Conservation (phyloP, 225 moss, liverwort and hornwort species). For the Marchantia paleacea region DNA sequence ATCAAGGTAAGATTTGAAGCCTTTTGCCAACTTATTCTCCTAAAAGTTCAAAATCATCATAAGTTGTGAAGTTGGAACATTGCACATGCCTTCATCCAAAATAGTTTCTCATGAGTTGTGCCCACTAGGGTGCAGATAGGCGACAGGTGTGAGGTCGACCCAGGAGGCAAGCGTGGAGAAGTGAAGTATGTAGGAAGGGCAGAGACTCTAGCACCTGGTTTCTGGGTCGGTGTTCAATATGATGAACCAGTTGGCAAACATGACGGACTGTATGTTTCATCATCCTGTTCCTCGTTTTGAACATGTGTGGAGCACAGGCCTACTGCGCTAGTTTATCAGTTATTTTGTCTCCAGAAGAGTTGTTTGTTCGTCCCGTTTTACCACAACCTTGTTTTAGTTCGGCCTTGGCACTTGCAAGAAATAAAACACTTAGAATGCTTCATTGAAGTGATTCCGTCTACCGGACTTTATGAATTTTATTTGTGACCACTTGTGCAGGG, state of each 20-base stretch:
- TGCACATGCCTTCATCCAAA: not conserved
- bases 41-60: not conserved
- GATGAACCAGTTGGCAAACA: constrained; percentile 99
- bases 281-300: not conserved
- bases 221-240: constrained; percentile 93
- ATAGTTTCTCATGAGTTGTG: not conserved
- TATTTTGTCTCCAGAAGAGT: not conserved
- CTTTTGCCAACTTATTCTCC: not conserved
- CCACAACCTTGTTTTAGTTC: too few relatives aligned
- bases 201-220: constrained; percentile 68
- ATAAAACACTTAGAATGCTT: not conserved
- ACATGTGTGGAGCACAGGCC: not conserved
- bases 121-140: constrained; percentile 50
- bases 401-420: not conserved
- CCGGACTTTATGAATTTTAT: not conserved
- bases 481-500: constrained; percentile 43
- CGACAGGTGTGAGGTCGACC: constrained; percentile 93
- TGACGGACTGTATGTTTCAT: constrained; percentile 79
- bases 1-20: constrained; percentile 43
- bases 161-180: constrained; percentile 89
- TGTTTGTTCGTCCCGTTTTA: too few relatives aligned
- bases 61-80: not conserved
- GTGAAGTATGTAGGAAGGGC: constrained; percentile 88
- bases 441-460: not conserved
- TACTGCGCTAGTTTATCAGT: not conserved